Evolutionary conservation across 106 monocot genomes (phyloP).

Genomic region (Acorus calamus): DNA sequence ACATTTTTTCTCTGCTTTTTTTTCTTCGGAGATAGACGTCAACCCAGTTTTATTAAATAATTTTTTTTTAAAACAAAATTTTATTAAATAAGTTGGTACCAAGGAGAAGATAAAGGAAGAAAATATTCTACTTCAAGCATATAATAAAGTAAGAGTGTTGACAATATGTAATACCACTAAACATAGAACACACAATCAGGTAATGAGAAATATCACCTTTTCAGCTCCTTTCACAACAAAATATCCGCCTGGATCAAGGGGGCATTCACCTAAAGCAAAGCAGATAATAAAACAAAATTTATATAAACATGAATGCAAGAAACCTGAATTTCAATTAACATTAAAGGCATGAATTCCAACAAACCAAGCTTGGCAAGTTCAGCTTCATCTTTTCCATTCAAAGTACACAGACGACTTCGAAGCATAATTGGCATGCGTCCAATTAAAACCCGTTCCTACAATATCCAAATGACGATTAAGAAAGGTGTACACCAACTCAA

Average conservation of each 20-base stretch:
- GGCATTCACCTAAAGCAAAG: slow-evolving; percentile 62
- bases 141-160: too few relatives aligned
- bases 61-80: too few relatives aligned
- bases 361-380: slow-evolving; percentile 84
- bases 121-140: too few relatives aligned
- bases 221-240: slow-evolving; percentile 91
- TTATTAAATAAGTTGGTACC: too few relatives aligned
- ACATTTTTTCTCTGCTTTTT: too few relatives aligned
- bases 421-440: slow-evolving; percentile 93
- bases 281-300: neutral
- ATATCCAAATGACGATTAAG: neutral
- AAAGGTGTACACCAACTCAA: too few relatives aligned
- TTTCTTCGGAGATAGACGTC: too few relatives aligned
- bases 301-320: neutral
- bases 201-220: slow-evolving; percentile 45
- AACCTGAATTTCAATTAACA: too few relatives aligned
- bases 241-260: slow-evolving; percentile 98
- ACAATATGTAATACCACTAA: too few relatives aligned
- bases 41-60: too few relatives aligned
- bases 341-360: slow-evolving; percentile 2
- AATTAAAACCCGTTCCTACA: slow-evolving; percentile 40
- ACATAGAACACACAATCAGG: too few relatives aligned
- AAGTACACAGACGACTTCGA: slow-evolving; percentile 57
- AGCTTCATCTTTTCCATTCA: slow-evolving; percentile 81
- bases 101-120: too few relatives aligned